These are phyloP conservation scores for Poterioochromonas sp. DNA, from an alignment of 352 stramenopile species.

Conservation along the genomic window DNA sequence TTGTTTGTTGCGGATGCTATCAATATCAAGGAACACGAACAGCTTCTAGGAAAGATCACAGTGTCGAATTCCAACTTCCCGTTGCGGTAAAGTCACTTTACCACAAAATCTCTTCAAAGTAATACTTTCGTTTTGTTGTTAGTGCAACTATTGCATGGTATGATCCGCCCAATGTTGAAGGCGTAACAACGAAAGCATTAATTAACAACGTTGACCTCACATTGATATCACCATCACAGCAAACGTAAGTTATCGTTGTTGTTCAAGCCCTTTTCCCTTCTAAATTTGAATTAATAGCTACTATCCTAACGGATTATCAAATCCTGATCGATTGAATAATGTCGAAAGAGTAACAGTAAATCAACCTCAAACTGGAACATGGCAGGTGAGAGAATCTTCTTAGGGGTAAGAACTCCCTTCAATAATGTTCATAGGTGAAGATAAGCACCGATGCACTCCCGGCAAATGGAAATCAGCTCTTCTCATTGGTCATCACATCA, in stretches of 20 bases:
- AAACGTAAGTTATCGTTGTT: too few relatives aligned
- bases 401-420: not conserved
- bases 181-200: not conserved
- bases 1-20: constrained; percentile 2
- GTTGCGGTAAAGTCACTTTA: too few relatives aligned
- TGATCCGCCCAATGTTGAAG: not conserved
- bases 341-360: not conserved
- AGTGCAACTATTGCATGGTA: constrained; percentile 16
- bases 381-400: not conserved
- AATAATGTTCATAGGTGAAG: not conserved
- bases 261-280: too few relatives aligned
- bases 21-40: not conserved
- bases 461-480: not conserved
- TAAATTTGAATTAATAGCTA: too few relatives aligned
- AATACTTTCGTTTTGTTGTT: too few relatives aligned
- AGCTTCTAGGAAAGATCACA: not conserved
- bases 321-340: not conserved
- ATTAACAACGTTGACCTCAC: constrained; percentile 16
- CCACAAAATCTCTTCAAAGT: too few relatives aligned
- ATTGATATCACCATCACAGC: not conserved
- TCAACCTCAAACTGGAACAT: not conserved
- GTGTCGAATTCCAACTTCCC: too few relatives aligned
- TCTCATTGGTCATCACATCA: constrained; percentile 9
- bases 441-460: not conserved
- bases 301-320: not conserved